Evolutionary conservation across 768 basidiomycete genomes (phyloP), one percentile per base, ranked within the genome.

Genomic region (Mycena maculata): DNA sequence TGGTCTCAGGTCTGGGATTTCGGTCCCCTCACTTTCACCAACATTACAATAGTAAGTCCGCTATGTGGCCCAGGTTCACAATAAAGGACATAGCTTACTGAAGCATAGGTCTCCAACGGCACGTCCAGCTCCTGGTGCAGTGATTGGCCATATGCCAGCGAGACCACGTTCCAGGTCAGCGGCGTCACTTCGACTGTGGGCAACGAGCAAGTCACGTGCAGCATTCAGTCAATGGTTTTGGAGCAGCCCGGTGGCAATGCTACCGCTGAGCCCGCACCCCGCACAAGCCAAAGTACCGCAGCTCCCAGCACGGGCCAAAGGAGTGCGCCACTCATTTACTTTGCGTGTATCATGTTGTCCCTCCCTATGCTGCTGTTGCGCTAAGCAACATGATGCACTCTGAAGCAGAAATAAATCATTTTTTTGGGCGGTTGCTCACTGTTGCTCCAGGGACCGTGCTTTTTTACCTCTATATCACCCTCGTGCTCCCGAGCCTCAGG

Each of bases 211-310:
- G 60, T 62, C 54, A 62, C 52, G 42, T 62, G 60, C 50, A 62
- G 41, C 52, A 62, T 62, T 52, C 39, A 62, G 60, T 62, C 60
- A n/a, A 16, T 62, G 60, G 52, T 62, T 52, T 53, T 62, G 60
- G 27, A 53, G 41, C 60, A 62, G 60, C 60, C 60, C 20, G 60
- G 60, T 33, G 60, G n/a, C 39, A 62, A 62, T 54, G 60, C 60
- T 33, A 62, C 41, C 42, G 52, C 49, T n/a, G n/a, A 56, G 27
- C 38, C 41, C 55, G 23, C 15, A n/a, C n/a, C n/a, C n/a, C n/a
- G n/a, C n/a, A n/a, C n/a, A n/a, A n/a, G 15, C 22, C 49, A 50
- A 33, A 9, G 15, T 25, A 41, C 36, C 38, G 16, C 38, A 53
- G 57, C 45, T 44, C 44, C 57, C 28, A 59, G 58, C 58, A 59